Evolutionary conservation across 2,329 filamentous ascomycete species (phyloP).

Genomic region (Colletotrichum cuscutae): DNA sequence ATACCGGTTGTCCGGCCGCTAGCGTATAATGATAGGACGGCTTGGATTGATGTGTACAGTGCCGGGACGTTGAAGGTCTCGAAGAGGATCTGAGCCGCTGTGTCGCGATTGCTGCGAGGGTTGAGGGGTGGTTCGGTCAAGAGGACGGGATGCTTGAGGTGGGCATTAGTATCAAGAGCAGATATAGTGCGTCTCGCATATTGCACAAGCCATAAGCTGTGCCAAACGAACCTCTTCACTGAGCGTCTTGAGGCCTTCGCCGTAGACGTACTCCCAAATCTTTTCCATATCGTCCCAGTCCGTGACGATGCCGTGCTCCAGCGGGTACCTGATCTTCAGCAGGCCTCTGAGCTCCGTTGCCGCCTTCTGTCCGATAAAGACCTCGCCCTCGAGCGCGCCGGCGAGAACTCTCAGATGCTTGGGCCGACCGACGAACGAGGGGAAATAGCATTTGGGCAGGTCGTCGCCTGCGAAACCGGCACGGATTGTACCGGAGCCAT

Average conservation of each 20-base stretch:
- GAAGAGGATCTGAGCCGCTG: slow-evolving; percentile 95
- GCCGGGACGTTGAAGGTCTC: slow-evolving; percentile 99
- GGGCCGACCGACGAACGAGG: slow-evolving; percentile 94
- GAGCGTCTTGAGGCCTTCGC: slow-evolving; percentile 93
- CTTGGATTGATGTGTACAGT: slow-evolving; percentile 96
- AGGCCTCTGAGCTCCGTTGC: slow-evolving; percentile 91
- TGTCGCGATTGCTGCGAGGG: slow-evolving; percentile 94
- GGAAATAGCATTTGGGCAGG: slow-evolving; percentile 95
- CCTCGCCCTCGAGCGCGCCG: slow-evolving; percentile 95
- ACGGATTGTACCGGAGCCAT: slow-evolving; percentile 96
- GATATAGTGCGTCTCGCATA: not conserved
- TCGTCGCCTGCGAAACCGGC: slow-evolving; percentile 98
- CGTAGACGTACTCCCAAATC: slow-evolving; percentile 99
- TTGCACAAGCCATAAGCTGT: not conserved
- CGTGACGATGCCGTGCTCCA: slow-evolving; percentile 98
- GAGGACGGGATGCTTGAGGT: slow-evolving; percentile 84
- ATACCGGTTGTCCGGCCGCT: slow-evolving; percentile 96
- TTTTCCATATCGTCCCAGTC: slow-evolving; percentile 99
- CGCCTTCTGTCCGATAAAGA: slow-evolving; percentile 91
- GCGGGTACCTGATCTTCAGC: slow-evolving; percentile 93
- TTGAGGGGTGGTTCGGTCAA: slow-evolving; percentile 97
- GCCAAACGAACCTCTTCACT: slow-evolving; percentile 82
- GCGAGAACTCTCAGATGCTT: slow-evolving; percentile 96
- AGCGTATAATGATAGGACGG: slow-evolving; percentile 94
- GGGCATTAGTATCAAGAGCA: slow-evolving; percentile 34